These are phyloP conservation scores for Tricholoma matsutake DNA, from an alignment of 768 basidiomycete species.

Conservation along the genomic window DNA sequence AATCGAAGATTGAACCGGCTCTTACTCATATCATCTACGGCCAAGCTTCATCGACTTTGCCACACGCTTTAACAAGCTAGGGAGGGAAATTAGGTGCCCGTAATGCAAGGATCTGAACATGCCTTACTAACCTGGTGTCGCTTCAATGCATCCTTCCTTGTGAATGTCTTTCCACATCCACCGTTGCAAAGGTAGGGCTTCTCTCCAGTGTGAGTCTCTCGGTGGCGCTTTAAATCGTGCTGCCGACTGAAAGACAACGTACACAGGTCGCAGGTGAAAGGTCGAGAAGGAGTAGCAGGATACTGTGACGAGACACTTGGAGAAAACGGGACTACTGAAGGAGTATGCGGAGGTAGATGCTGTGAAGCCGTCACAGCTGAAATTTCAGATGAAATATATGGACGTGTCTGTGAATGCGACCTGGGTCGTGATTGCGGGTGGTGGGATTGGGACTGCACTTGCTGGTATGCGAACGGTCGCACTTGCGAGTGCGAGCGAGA, in stretches of 20 bases:
- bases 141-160: conserved; percentile 82
- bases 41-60: conserved; percentile 59
- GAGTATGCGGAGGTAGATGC: conserved; percentile 15
- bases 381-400: conserved; percentile 17
- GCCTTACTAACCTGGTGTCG: conserved; percentile 66
- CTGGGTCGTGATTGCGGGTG: conserved; percentile 34
- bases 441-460: conserved; percentile 25
- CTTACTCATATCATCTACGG: conserved; percentile 22
- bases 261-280: conserved; percentile 70
- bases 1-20: not conserved
- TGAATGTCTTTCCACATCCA: conserved; percentile 84
- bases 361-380: conserved; percentile 14
- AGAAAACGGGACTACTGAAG: conserved; percentile 20
- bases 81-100: conserved; percentile 14
- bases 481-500: conserved; percentile 35
- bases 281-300: conserved; percentile 56
- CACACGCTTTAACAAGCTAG: conserved; percentile 78
- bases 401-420: conserved; percentile 40
- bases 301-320: conserved; percentile 45
- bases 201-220: conserved; percentile 82
- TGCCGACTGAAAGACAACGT: conserved; percentile 82
- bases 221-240: conserved; percentile 81
- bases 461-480: conserved; percentile 29
- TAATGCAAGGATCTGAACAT: conserved; percentile 4
- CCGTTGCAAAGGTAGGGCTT: conserved; percentile 83